These are phyloP conservation scores for Canna indica DNA, from an alignment of 176 grass and related monocot genomes.

Conservation along the genomic window DNA sequence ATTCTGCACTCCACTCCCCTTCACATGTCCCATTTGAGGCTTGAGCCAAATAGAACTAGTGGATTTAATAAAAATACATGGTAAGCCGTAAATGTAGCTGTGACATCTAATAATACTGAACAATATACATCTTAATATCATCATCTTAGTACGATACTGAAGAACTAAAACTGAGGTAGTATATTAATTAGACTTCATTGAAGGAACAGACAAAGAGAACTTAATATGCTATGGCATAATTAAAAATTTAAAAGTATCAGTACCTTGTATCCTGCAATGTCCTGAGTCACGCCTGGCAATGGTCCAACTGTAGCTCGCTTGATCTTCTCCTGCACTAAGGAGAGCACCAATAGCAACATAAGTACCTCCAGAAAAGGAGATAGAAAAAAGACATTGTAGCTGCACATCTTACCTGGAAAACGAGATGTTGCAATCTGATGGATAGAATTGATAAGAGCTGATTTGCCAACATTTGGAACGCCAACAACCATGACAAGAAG, in stretches of 20 bases:
- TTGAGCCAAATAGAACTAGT: neutral
- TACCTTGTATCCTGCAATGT: constrained; percentile 96
- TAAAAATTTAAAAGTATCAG: neutral
- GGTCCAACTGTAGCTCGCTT: constrained; percentile 78
- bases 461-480: constrained; percentile 96
- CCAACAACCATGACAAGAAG: constrained; percentile 96
- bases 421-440: constrained; percentile 71
- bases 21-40: no score
- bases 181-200: neutral
- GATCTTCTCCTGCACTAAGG: constrained; percentile 61
- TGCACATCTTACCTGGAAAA: constrained; percentile 58
- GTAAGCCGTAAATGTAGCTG: no score
- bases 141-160: neutral
- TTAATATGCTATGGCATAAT: neutral
- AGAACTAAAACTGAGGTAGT: neutral
- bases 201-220: neutral
- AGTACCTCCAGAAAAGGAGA: neutral
- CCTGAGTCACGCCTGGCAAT: constrained; percentile 89
- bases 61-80: neutral
- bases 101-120: no score
- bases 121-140: no score
- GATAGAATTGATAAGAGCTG: constrained; percentile 85
- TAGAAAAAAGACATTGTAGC: neutral
- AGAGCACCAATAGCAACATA: constrained; percentile 11
- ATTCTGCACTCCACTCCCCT: no score